phyloP scores from a whole-genome alignment of 108 stramenopile species.

The Halocafeteria seosinensis region DNA sequence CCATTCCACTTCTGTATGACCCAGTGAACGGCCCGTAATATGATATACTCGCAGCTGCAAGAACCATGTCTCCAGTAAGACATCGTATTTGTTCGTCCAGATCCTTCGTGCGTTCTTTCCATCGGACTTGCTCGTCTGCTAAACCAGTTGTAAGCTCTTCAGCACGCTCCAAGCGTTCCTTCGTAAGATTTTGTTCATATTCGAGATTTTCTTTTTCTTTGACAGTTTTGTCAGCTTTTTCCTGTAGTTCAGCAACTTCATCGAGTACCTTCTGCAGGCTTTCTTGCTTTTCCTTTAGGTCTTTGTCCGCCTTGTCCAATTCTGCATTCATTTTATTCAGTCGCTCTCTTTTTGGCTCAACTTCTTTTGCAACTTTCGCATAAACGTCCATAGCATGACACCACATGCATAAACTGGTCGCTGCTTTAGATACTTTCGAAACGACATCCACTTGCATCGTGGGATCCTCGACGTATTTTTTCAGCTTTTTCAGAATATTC shows the following conservation, averaged over 20 bases:
- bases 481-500: constrained; percentile 22
- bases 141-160: constrained; percentile 39
- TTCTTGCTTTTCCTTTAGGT: constrained; percentile 31
- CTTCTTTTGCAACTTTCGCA: constrained; percentile 42
- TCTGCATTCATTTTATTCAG: constrained; percentile 37
- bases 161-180: constrained; percentile 37
- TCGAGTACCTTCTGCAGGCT: constrained; percentile 32
- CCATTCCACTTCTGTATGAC: constrained; percentile 33
- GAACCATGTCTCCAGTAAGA: constrained; percentile 37
- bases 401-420: constrained; percentile 40
- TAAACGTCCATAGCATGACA: constrained; percentile 49
- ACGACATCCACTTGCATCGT: constrained; percentile 36
- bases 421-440: constrained; percentile 29
- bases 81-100: constrained; percentile 19
- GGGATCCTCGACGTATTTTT: constrained; percentile 24
- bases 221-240: constrained; percentile 17
- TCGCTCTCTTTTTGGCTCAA: constrained; percentile 37
- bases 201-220: constrained; percentile 37
- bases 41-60: constrained; percentile 43
- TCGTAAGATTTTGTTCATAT: constrained; percentile 29
- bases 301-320: constrained; percentile 26
- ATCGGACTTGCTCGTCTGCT: constrained; percentile 37
- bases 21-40: constrained; percentile 46
- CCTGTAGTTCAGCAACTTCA: constrained; percentile 31
- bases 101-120: constrained; percentile 19